These are phyloP conservation scores for Crucibulum parvulum DNA, from an alignment of 1,284 basidiomycete species.

Conservation along the genomic window DNA sequence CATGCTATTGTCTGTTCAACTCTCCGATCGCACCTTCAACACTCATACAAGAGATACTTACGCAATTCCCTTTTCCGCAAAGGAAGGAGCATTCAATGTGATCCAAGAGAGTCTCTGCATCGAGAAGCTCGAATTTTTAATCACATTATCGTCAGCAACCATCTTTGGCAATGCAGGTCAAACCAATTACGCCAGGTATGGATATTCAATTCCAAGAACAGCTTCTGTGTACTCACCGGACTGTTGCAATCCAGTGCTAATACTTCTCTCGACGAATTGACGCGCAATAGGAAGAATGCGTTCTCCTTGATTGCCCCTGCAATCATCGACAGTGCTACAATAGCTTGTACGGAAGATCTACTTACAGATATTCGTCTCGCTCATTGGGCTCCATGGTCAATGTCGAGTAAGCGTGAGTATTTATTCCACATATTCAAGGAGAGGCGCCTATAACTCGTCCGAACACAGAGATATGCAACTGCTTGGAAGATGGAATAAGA, in stretches of 20 bases:
- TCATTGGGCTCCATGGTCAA: slow-evolving; percentile 21
- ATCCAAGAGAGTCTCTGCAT: no score
- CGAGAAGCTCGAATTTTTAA: no score
- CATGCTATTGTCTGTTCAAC: no score
- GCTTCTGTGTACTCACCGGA: not conserved
- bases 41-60: no score
- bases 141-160: no score
- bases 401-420: slow-evolving; percentile 31
- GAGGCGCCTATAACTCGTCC: not conserved
- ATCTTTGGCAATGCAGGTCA: slow-evolving; percentile 49
- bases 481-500: slow-evolving; percentile 25
- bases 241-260: slow-evolving; percentile 38
- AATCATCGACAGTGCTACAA: slow-evolving; percentile 33
- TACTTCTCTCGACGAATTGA: slow-evolving; percentile 36
- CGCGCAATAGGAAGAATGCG: slow-evolving; percentile 35
- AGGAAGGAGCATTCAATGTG: no score
- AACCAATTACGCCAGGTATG: slow-evolving; percentile 46
- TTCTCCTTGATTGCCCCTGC: slow-evolving; percentile 41
- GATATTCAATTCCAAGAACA: slow-evolving; percentile 4
- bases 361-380: not conserved
- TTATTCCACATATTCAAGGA: not conserved
- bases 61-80: no score
- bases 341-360: slow-evolving; percentile 1
- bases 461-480: slow-evolving; percentile 36
- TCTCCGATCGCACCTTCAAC: no score